A percentile compares a stretch with the other conserved stretches of the same genome.
These are phyloP conservation scores for Dactylella cylindrospora DNA, from an alignment of 2,329 filamentous ascomycete genomes.

Conservation along the genomic window DNA sequence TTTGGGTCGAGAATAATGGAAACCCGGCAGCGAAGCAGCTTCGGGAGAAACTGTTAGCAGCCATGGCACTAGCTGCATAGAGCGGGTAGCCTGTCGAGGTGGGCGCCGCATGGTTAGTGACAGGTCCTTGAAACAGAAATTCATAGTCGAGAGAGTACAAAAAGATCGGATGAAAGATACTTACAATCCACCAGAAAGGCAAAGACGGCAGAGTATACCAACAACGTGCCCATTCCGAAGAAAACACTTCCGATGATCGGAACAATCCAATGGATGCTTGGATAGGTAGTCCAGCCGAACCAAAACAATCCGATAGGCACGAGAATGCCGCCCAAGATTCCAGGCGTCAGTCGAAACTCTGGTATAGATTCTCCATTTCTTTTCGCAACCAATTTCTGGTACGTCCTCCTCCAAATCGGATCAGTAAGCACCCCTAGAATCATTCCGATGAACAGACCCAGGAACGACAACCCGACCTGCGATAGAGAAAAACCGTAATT, in stretches of 20 bases:
- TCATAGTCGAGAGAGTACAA: not conserved
- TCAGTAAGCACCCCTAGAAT: conserved; percentile 63
- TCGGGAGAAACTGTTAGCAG: conserved; percentile 78
- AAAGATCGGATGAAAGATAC: conserved; percentile 49
- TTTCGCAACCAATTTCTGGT: conserved; percentile 61
- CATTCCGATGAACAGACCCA: conserved; percentile 72
- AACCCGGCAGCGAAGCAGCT: conserved; percentile 78
- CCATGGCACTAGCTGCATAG: conserved; percentile 75
- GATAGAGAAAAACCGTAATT: conserved; percentile 76
- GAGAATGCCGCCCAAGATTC: conserved; percentile 71
- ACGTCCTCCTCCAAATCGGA: conserved; percentile 66
- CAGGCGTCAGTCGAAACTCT: conserved; percentile 78
- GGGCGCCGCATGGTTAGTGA: conserved; percentile 59
- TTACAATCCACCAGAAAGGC: conserved; percentile 72
- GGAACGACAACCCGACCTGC: conserved; percentile 76
- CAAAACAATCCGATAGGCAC: conserved; percentile 82
- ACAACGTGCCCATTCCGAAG: conserved; percentile 70
- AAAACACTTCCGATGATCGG: conserved; percentile 72
- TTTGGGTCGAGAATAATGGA: conserved; percentile 69
- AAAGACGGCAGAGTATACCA: conserved; percentile 81
- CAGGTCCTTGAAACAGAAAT: conserved; percentile 51
- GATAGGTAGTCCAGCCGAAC: conserved; percentile 82
- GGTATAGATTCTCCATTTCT: conserved; percentile 70
- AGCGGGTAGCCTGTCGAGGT: conserved; percentile 66
- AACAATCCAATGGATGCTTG: conserved; percentile 72